Base-by-base conservation (phyloP, 2,329 filamentous ascomycete genomes). In the Xylariaceae sp. region DNA sequence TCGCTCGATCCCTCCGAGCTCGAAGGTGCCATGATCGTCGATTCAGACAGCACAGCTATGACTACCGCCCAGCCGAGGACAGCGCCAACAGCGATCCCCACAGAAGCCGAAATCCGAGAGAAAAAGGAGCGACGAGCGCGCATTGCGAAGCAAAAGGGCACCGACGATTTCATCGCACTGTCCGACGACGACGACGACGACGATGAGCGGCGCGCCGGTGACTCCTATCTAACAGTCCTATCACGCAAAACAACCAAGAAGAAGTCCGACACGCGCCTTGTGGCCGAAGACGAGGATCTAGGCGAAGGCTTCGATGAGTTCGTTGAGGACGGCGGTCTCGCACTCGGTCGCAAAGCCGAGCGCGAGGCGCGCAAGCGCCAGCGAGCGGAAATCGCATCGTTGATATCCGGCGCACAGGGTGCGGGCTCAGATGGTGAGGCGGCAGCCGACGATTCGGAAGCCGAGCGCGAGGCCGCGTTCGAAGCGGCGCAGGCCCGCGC, bases 221-320 rank as follows among this genome's bases (percentile, higher is more conserved):
- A 72, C 47, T 72, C 71, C 1, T 73, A 71, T 53, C 58, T 73
- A 0, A 58, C 66, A 1, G 53, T 73, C 13, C 63, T 73, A 23
- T 70, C 69, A 5, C 66, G 63, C 1, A 77, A 79, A 37, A 74
- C 78, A 53, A 72, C 41, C 30, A 54, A 72, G 55, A 75, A 72
- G 55, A 75, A 80, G 58, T 8, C 81, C 55, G 82, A 92, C 62
- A 89, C 88, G 4, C 83, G 93, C 1, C 81, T 97, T 1, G 82
- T 92, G 4, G 83, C 82, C 48, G 92, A 97, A 39, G 93, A 97
- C 67, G 93, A 97, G 71, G 91, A 97, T 69, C 82, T 97, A 0
- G 90, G 89, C 44, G 94, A 97, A 75, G 92, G 92, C 0, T 97
- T 96, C 67, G 93, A 97, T 61, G 88, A 93, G 57, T 96, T 90